Evolutionary conservation across 1,284 basidiomycete genomes (phyloP).

Genomic region (Ceratobasidium sp.): DNA sequence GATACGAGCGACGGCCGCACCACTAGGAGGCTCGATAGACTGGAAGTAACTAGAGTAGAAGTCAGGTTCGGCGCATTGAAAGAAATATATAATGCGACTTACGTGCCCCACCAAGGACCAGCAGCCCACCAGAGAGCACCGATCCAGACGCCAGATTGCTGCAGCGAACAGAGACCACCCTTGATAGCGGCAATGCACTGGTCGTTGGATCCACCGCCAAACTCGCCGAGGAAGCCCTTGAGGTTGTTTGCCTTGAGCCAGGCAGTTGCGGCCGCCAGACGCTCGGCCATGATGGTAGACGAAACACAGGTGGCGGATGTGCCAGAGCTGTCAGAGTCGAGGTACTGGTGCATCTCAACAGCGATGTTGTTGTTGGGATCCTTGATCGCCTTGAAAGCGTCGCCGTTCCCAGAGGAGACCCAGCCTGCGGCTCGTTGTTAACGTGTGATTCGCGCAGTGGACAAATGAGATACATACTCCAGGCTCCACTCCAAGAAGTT

Average conservation of each 20-base stretch:
- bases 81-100: not conserved
- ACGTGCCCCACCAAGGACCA: conserved; percentile 44
- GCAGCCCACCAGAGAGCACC: conserved; percentile 58
- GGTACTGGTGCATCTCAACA: conserved; percentile 79
- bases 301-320: conserved; percentile 70
- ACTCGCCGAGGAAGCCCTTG: conserved; percentile 76
- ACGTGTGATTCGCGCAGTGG: not conserved
- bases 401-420: conserved; percentile 70
- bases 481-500: conserved; percentile 60
- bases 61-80: no score
- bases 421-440: conserved; percentile 59
- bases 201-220: conserved; percentile 71
- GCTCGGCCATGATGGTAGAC: conserved; percentile 71
- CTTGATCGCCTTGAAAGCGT: conserved; percentile 66
- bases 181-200: conserved; percentile 67
- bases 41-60: conserved; percentile 39
- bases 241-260: conserved; percentile 73
- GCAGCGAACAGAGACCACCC: conserved; percentile 71
- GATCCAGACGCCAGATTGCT: conserved; percentile 71
- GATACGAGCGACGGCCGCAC: conserved; percentile 66
- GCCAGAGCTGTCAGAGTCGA: conserved; percentile 75
- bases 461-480: conserved; percentile 53
- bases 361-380: conserved; percentile 75
- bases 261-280: conserved; percentile 67
- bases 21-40: conserved; percentile 66